phyloP scores from a whole-genome alignment of 1,284 basidiomycete genomes.

The Naganishia cerealis region DNA sequence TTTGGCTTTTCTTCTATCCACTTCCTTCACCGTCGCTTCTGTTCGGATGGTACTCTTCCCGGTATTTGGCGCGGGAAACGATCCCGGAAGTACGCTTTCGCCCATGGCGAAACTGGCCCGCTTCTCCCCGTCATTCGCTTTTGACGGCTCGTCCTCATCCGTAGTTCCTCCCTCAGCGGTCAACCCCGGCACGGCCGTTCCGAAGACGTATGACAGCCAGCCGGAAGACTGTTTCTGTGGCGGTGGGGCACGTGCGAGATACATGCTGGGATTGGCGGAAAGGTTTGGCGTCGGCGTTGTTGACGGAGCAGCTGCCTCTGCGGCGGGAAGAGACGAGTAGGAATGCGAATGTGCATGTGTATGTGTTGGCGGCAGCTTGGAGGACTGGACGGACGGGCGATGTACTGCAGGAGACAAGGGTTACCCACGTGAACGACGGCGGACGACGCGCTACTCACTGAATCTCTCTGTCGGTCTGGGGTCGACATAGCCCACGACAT shows the following conservation, averaged over 20 bases:
- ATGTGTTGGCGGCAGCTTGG: slow-evolving; percentile 2
- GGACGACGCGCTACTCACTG: neutral
- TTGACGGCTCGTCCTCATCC: slow-evolving; percentile 2
- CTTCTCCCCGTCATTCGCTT: neutral
- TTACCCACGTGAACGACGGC: neutral
- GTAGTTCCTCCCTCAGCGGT: neutral
- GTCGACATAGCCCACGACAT: neutral
- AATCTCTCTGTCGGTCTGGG: neutral
- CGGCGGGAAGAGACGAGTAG: slow-evolving; percentile 15
- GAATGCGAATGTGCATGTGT: slow-evolving; percentile 17
- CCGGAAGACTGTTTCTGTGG: slow-evolving; percentile 15
- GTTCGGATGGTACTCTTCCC: neutral
- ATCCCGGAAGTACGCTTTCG: slow-evolving; percentile 3
- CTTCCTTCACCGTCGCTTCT: neutral
- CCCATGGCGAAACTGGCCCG: neutral
- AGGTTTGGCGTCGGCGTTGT: neutral
- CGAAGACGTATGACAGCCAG: slow-evolving; percentile 18
- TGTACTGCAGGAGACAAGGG: neutral
- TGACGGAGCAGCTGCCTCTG: neutral
- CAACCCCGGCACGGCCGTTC: neutral
- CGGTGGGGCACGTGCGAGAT: slow-evolving; percentile 21
- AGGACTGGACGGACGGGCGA: slow-evolving; percentile 6
- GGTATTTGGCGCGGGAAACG: slow-evolving; percentile 10
- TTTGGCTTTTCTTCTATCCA: neutral
- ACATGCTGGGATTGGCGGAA: neutral